Base-by-base conservation (phyloP, 805 yeast species). In the Ogataea angusta region DNA sequence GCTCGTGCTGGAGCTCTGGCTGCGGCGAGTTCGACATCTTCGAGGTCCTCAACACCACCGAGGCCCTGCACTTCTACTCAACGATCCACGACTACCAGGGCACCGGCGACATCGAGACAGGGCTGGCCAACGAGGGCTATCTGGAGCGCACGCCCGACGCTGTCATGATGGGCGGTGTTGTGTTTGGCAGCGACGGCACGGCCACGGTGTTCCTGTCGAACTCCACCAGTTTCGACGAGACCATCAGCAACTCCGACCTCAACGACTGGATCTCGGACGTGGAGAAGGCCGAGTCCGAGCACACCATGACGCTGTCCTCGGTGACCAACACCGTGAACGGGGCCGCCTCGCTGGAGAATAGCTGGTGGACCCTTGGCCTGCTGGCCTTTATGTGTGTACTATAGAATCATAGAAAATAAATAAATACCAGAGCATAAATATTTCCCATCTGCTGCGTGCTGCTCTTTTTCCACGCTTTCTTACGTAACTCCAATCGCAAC, bases 1-100 rank as follows among this genome's bases (percentile, higher is more conserved):
- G 89, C 61, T 81, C 88, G 6, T 80, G 88, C 54, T 83, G 90
- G 90, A 68, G 74, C 32, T 72, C 82, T 21, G 91, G 90, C 9
- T 81, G 89, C 63, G 89, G 90, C 59, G 89, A 83, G 62, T 81
- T 78, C 51, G 91, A 83, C 62, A 74, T 82, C 50, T 83, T 83
- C 57, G 91, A 84, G 65, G 80, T 78, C 29, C 73, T 80, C 78
- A 83, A 83, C 62, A 63, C 66, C 41, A 77, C 87, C 12, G 76
- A 76, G 48, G 59, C 74, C 18, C 61, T 60, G 36, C 70, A 79
- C 42, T 69, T 84, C 51, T 80, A 68, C 63, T 70, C 88, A 14
- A 81, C 90, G 6, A 65, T 84, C 59, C 93, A 84, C 59, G 86
- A 81, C 55, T 84, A 73, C 70, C 93, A 84, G 62, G 87, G 86